Evolutionary conservation across 495 filamentous ascomycete genomes (phyloP).

Genomic region (Penicillium steckii): DNA sequence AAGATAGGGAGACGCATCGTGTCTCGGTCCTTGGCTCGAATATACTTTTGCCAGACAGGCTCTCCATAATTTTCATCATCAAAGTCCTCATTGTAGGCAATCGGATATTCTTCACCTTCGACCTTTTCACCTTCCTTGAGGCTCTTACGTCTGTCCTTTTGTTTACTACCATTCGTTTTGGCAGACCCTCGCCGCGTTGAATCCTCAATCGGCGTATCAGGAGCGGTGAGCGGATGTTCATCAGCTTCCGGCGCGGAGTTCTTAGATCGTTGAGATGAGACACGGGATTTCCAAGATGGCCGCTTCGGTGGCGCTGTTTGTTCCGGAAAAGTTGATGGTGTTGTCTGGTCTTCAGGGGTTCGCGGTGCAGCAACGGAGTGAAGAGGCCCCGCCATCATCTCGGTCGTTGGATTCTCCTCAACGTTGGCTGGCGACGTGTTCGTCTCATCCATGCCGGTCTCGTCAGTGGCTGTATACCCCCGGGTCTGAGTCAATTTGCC

Average conservation of each 20-base stretch:
- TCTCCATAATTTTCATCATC: slow-evolving; percentile 63
- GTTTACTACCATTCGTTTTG: slow-evolving; percentile 19
- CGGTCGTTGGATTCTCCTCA: not conserved
- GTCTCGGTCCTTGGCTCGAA: slow-evolving; percentile 78
- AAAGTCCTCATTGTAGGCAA: slow-evolving; percentile 65
- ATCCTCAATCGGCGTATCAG: slow-evolving; percentile 27
- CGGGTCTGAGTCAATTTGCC: slow-evolving; percentile 53
- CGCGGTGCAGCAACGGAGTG: not conserved
- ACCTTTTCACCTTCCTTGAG: slow-evolving; percentile 36
- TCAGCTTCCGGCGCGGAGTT: slow-evolving; percentile 29
- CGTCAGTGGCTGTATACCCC: slow-evolving; percentile 42
- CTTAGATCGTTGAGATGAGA: slow-evolving; percentile 30
- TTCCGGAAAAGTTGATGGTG: slow-evolving; percentile 3
- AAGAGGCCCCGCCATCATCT: not conserved
- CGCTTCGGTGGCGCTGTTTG: slow-evolving; percentile 29
- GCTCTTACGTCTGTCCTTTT: slow-evolving; percentile 15
- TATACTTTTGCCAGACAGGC: slow-evolving; percentile 77
- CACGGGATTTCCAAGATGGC: slow-evolving; percentile 45
- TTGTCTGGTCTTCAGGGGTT: slow-evolving; percentile 5
- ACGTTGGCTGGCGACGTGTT: slow-evolving; percentile 1
- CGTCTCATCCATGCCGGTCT: slow-evolving; percentile 4
- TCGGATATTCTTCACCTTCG: slow-evolving; percentile 61
- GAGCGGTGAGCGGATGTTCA: slow-evolving; percentile 39
- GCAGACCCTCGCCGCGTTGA: slow-evolving; percentile 11
- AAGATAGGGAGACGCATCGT: slow-evolving; percentile 82